A percentile compares a stretch with the other conserved stretches of the same genome.
Evolutionary conservation across 1,139 yeast genomes (phyloP).

Genomic region (Candida tunisiensis): DNA sequence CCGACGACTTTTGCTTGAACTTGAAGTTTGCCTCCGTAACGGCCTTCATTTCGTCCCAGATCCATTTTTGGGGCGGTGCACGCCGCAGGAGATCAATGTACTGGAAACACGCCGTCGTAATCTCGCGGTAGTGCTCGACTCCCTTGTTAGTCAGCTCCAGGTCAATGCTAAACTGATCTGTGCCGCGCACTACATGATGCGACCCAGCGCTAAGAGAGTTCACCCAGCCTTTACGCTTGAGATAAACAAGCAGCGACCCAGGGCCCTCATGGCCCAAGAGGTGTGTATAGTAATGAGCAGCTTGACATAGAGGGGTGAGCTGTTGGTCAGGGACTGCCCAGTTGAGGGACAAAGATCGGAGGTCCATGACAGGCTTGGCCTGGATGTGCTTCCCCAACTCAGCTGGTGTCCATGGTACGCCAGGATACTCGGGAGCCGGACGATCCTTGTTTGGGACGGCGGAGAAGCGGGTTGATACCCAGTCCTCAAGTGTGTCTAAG

Average conservation of each 20-base stretch:
- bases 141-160: slow-evolving; percentile 69
- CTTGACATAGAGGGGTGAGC: slow-evolving; percentile 46
- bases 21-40: slow-evolving; percentile 36
- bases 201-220: slow-evolving; percentile 64
- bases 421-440: slow-evolving; percentile 32
- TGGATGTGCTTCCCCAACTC: slow-evolving; percentile 38
- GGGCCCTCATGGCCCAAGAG: slow-evolving; percentile 83
- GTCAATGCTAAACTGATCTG: slow-evolving; percentile 47
- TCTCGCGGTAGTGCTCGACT: slow-evolving; percentile 39
- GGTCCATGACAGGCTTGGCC: slow-evolving; percentile 74
- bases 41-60: slow-evolving; percentile 31
- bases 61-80: slow-evolving; percentile 40
- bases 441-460: slow-evolving; percentile 40
- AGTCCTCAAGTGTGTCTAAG: slow-evolving; percentile 47
- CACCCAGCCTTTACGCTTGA: slow-evolving; percentile 68
- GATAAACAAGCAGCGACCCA: slow-evolving; percentile 58
- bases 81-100: slow-evolving; percentile 43
- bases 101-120: slow-evolving; percentile 46
- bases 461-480: slow-evolving; percentile 58
- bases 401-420: slow-evolving; percentile 25
- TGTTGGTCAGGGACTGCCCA: slow-evolving; percentile 67
- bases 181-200: slow-evolving; percentile 50
- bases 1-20: slow-evolving; percentile 48
- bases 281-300: slow-evolving; percentile 59
- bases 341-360: slow-evolving; percentile 44